Base-by-base conservation (phyloP, 331 rosid genomes). In the Quercus phellos region DNA sequence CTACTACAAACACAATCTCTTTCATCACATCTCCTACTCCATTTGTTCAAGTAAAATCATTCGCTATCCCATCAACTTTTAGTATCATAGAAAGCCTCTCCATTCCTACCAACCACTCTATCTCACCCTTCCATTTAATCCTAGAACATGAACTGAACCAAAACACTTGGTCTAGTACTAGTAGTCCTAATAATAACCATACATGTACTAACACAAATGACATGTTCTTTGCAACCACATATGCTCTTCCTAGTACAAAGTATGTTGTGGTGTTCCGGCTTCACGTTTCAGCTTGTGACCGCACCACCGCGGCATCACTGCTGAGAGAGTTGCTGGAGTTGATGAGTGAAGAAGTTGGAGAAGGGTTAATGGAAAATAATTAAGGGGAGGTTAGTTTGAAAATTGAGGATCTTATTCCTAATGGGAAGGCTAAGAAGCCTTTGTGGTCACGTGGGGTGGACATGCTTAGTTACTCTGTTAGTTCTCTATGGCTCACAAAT, bases 261-360 rank as follows among this genome's bases (percentile, higher is more conserved):
- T 86, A 82, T 83, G 85, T 68, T 17, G 83, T 55, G 2, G 87
- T 81, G 67, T 59, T 90, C 55, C 54, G 90, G 66, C 80, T 88
- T 1, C 94, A 90, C 5, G 88, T 84, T 27, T 78, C 87, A 1
- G 90, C 87, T 0, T 90, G 90, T 59, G 94, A 90, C 81, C 86
- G 85, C 12, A 88, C 94, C 2, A 86, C 92, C 6, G 88, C 89
- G 1, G 87, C 67, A 38, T 68, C 90, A 16, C 67, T 90, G 24
- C 61, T 90, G 66, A 80, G 74, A 22, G 89, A 88, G 73, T 63
- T 90, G 73, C 84, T 81, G 1, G 70, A 69, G 64, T 60, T 90
- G 67, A 67, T 78, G 66, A 2, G 22, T 14, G 80, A 51, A 30
- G 79, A n/a, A 6, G 84, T 77, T 2, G 73, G 4, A 11, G 56